phyloP scores from a whole-genome alignment of 2,329 filamentous ascomycete genomes.

The Boeremia exigua region DNA sequence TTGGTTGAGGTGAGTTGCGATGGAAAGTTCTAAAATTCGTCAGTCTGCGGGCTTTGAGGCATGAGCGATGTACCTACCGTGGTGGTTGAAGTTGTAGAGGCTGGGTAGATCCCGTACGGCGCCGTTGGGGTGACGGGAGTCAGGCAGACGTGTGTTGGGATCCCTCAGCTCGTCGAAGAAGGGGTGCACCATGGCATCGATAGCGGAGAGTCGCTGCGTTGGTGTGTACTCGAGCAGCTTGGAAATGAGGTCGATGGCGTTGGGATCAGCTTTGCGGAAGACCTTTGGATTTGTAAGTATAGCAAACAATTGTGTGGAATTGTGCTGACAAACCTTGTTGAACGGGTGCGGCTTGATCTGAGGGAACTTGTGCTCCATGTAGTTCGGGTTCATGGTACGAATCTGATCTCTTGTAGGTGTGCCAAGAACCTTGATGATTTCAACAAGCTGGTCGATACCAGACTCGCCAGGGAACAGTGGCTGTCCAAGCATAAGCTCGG shows the following conservation, averaged over 20 bases:
- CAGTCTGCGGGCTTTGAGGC: slow-evolving; percentile 8
- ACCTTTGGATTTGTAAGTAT: slow-evolving; percentile 60
- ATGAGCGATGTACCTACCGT: slow-evolving; percentile 68
- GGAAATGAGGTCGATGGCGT: slow-evolving; percentile 94
- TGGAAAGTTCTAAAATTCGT: slow-evolving; percentile 80
- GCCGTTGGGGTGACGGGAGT: slow-evolving; percentile 88
- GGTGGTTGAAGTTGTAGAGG: slow-evolving; percentile 91
- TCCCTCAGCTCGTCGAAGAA: slow-evolving; percentile 98
- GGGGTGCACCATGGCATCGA: slow-evolving; percentile 97
- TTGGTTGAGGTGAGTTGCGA: slow-evolving; percentile 84
- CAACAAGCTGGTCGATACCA: slow-evolving; percentile 96
- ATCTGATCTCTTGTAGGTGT: slow-evolving; percentile 98
- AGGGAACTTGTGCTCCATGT: slow-evolving; percentile 99
- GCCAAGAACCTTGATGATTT: slow-evolving; percentile 98
- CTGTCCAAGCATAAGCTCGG: slow-evolving; percentile 97
- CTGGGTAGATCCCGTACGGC: slow-evolving; percentile 80
- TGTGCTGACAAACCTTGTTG: slow-evolving; percentile 71
- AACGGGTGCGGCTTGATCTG: slow-evolving; percentile 99
- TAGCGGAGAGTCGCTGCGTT: slow-evolving; percentile 88
- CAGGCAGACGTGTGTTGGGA: slow-evolving; percentile 86
- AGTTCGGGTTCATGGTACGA: slow-evolving; percentile 99
- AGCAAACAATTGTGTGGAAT: neutral
- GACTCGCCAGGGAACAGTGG: slow-evolving; percentile 98
- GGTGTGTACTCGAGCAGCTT: slow-evolving; percentile 95
- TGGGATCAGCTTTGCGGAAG: slow-evolving; percentile 92